phyloP scores from a whole-genome alignment of 164 flowering plant species.

The Vitis rotundifolia region DNA sequence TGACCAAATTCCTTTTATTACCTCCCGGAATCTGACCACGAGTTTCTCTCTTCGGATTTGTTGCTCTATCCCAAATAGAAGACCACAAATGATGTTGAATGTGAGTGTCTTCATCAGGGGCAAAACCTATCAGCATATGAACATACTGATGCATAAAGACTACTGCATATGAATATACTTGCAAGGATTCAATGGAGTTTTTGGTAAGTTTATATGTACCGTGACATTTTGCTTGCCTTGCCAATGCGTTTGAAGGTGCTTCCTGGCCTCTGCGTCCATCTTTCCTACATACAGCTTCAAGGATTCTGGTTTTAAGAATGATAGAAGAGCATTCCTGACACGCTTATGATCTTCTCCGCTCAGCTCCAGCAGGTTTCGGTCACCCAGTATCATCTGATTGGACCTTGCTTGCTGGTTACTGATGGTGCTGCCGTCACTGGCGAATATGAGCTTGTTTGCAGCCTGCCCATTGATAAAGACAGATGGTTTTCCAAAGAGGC shows the following conservation, averaged over 20 bases:
- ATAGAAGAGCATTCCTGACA: slow-evolving; percentile 24
- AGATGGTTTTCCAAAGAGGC: slow-evolving; percentile 38
- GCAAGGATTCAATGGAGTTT: neutral
- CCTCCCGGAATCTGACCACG: slow-evolving; percentile 29
- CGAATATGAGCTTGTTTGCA: slow-evolving; percentile 42
- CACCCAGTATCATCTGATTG: slow-evolving; percentile 24
- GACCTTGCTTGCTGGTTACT: slow-evolving; percentile 26
- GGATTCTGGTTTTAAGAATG: slow-evolving; percentile 39
- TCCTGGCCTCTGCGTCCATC: slow-evolving; percentile 34
- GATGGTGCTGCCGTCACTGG: slow-evolving; percentile 15
- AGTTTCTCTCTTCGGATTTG: slow-evolving; percentile 42
- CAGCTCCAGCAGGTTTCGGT: slow-evolving; percentile 28
- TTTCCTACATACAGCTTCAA: slow-evolving; percentile 38
- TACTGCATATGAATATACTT: no score
- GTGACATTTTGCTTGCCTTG: slow-evolving; percentile 32
- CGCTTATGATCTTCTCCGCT: slow-evolving; percentile 44
- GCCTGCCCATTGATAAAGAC: slow-evolving; percentile 40
- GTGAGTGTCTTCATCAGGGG: slow-evolving; percentile 68
- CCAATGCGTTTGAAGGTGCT: slow-evolving; percentile 38
- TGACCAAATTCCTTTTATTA: slow-evolving; percentile 62
- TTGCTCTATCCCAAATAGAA: slow-evolving; percentile 50
- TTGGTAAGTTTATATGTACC: slow-evolving; percentile 13
- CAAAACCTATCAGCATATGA: slow-evolving; percentile 34
- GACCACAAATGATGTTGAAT: slow-evolving; percentile 64
- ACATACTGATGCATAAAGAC: no score